Evolutionary conservation across 768 basidiomycete species (phyloP).

Genomic region (Tulasnella sp.): DNA sequence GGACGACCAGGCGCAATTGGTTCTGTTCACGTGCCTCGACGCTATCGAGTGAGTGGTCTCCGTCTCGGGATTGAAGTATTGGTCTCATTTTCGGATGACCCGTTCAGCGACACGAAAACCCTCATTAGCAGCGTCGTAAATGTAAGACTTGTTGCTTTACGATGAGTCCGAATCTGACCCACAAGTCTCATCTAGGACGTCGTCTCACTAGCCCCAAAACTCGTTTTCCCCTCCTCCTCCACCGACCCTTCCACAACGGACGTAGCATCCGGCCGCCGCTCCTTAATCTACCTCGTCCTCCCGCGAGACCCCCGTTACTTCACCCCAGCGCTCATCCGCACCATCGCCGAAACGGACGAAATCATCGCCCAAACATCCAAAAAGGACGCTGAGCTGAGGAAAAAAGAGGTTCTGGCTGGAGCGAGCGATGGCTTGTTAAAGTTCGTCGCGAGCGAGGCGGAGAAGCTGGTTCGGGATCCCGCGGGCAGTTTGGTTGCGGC

Average conservation of each 20-base stretch:
- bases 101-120: conserved; percentile 82
- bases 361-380: conserved; percentile 78
- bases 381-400: conserved; percentile 66
- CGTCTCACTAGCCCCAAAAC: conserved; percentile 57
- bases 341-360: conserved; percentile 73
- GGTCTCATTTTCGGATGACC: not conserved
- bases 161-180: not conserved
- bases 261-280: conserved; percentile 61
- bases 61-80: not conserved
- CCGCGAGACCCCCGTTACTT: conserved; percentile 86
- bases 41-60: conserved; percentile 71
- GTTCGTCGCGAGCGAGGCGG: conserved; percentile 68
- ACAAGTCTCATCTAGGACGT: conserved; percentile 52
- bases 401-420: conserved; percentile 70
- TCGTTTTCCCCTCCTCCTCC: conserved; percentile 54
- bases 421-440: conserved; percentile 75
- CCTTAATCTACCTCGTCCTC: conserved; percentile 78
- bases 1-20: conserved; percentile 88
- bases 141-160: not conserved
- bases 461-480: conserved; percentile 67
- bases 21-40: conserved; percentile 88
- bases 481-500: conserved; percentile 76
- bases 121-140: conserved; percentile 76
- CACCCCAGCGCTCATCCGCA: conserved; percentile 74
- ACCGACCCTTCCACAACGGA: conserved; percentile 47